These are phyloP conservation scores for Corniculantispora saksenae DNA, from an alignment of 2,329 filamentous ascomycete genomes.

Conservation along the genomic window DNA sequence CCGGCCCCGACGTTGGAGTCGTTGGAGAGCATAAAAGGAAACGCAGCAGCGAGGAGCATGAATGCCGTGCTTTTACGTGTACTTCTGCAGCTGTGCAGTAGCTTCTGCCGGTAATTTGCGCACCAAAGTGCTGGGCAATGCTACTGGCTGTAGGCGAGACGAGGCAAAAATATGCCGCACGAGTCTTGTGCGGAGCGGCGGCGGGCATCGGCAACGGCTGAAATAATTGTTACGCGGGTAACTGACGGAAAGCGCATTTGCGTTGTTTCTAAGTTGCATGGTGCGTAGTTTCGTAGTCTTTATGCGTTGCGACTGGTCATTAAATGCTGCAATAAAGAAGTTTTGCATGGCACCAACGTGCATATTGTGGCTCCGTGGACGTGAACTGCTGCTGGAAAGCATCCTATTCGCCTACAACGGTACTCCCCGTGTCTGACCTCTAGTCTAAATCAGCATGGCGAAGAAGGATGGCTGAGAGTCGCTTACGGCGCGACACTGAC, in stretches of 20 bases:
- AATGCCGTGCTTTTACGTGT: neutral
- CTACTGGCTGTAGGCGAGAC: neutral
- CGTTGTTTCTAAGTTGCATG: neutral
- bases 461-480: neutral
- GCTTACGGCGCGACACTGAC: neutral
- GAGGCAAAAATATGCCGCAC: neutral
- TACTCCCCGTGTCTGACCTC: neutral
- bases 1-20: slow-evolving; percentile 6
- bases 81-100: neutral
- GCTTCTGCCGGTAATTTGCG: neutral
- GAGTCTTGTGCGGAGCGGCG: neutral
- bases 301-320: neutral
- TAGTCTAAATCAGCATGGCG: too few relatives aligned
- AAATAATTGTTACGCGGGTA: too few relatives aligned
- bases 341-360: slow-evolving; percentile 1
- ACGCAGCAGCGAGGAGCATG: neutral
- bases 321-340: neutral
- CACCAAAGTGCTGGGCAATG: too few relatives aligned
- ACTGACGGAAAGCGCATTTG: neutral
- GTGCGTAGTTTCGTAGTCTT: neutral
- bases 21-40: neutral
- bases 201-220: neutral
- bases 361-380: slow-evolving; percentile 9
- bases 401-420: slow-evolving; percentile 6
- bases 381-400: slow-evolving; percentile 10